Evolutionary conservation across 306 rosid genomes (phyloP), one percentile per base, ranked within the genome.

Genomic region (Malus asiatica): DNA sequence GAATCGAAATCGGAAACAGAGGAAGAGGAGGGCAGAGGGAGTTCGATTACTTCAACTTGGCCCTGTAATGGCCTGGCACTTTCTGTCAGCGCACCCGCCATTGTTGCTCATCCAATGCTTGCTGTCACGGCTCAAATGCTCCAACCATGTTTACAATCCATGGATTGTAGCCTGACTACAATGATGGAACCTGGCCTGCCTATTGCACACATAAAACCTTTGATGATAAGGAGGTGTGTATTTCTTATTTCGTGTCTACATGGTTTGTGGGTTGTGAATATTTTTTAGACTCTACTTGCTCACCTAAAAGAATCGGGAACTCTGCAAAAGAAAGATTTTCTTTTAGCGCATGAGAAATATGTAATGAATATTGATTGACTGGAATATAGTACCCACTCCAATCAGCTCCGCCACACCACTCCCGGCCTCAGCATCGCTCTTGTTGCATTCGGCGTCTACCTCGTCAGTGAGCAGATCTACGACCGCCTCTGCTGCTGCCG

Each of bases 121-220:
- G 97, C 79, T 94, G 98, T 81, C 78, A 93, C 78, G 82, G 99
- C 83, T 66, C 91, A 23, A 81, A 86, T 33, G 75, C 88, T 86
- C 93, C 92, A 16, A 76, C 88, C 57, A 78, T 66, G 30, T 96
- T 96, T 86, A 96, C 99, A 52, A 92, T 96, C 77, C 99, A 96
- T 90, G 99, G 99, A 61, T 90, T 92, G 60, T 96, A 97, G 98
- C 91, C 99, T 12, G 91, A 96, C 73, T 96, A 96, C 81, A 90
- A 92, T 80, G 99, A 96, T 84, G 98, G 98, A 86, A 86, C 86
- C 57, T 96, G 98, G 98, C 99, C 99, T 45, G 32, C 97, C 67
- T 96, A 97, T 84, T 96, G 99, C 86, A 44, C 88, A 23, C 19
- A 35, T 65, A 68, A 87, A 52, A 66, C 9, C 45, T 96, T 90